Conservation (phyloP, 768 basidiomycete species). For the Royoungia palumana region DNA sequence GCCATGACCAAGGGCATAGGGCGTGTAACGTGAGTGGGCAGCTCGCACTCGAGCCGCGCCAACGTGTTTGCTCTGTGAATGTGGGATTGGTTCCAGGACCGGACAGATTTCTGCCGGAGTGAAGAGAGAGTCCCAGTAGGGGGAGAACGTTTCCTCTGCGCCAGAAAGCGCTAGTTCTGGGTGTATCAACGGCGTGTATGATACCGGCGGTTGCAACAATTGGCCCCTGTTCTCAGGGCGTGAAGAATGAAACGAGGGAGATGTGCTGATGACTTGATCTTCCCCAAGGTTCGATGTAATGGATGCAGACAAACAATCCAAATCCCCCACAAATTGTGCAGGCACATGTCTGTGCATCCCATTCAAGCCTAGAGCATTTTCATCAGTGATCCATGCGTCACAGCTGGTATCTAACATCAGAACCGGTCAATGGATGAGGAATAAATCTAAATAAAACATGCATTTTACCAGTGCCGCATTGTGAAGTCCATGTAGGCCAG, state of each 20-base stretch:
- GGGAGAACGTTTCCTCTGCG: neutral
- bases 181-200: neutral
- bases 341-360: neutral
- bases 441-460: neutral
- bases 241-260: neutral
- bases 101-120: neutral
- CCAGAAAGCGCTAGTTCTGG: neutral
- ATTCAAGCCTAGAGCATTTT: slow-evolving; percentile 2
- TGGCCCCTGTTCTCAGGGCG: neutral
- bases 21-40: neutral
- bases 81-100: neutral
- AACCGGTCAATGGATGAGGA: neutral
- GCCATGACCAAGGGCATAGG: slow-evolving; percentile 3
- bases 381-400: neutral
- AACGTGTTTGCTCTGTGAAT: neutral
- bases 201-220: neutral
- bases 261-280: neutral
- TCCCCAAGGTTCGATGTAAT: neutral
- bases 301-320: neutral
- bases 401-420: neutral
- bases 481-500: neutral
- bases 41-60: neutral
- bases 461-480: neutral
- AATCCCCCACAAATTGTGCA: neutral
- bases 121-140: too few species aligned